phyloP scores from a whole-genome alignment of 2,329 filamentous ascomycete genomes.

The Claviceps cyperi region DNA sequence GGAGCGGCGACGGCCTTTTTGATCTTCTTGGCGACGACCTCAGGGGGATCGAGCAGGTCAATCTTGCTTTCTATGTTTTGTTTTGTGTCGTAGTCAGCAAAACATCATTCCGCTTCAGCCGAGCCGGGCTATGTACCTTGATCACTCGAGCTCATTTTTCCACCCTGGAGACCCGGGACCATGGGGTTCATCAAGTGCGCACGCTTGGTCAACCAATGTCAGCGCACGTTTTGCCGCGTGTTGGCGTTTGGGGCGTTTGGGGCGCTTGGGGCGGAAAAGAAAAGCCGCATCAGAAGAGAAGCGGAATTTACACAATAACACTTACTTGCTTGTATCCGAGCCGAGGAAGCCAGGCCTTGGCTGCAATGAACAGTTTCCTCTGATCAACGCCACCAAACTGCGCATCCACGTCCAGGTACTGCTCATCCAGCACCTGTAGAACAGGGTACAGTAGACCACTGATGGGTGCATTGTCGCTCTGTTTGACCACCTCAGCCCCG shows the following conservation, averaged over 20 bases:
- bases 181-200: slow-evolving; percentile 48
- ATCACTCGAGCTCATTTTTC: slow-evolving; percentile 75
- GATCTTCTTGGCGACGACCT: slow-evolving; percentile 66
- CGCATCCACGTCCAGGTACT: slow-evolving; percentile 74
- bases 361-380: slow-evolving; percentile 75
- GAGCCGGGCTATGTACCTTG: slow-evolving; percentile 29
- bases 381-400: slow-evolving; percentile 82
- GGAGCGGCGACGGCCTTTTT: slow-evolving; percentile 72
- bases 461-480: slow-evolving; percentile 61
- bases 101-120: not conserved
- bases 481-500: slow-evolving; percentile 88
- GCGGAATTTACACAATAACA: not conserved
- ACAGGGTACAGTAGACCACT: slow-evolving; percentile 30
- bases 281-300: too few relatives aligned
- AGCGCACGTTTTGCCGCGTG: not conserved
- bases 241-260: slow-evolving; percentile 1
- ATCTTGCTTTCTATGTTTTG: slow-evolving; percentile 60
- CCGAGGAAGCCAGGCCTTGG: slow-evolving; percentile 72
- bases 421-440: slow-evolving; percentile 79
- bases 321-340: slow-evolving; percentile 61
- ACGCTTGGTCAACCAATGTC: slow-evolving; percentile 10
- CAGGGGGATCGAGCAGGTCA: slow-evolving; percentile 71
- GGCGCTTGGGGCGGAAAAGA: too few relatives aligned
- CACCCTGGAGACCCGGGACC: slow-evolving; percentile 71
- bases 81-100: not conserved